These are phyloP conservation scores for Metarhizium humberi DNA, from an alignment of 2,329 filamentous ascomycete species.

Conservation along the genomic window DNA sequence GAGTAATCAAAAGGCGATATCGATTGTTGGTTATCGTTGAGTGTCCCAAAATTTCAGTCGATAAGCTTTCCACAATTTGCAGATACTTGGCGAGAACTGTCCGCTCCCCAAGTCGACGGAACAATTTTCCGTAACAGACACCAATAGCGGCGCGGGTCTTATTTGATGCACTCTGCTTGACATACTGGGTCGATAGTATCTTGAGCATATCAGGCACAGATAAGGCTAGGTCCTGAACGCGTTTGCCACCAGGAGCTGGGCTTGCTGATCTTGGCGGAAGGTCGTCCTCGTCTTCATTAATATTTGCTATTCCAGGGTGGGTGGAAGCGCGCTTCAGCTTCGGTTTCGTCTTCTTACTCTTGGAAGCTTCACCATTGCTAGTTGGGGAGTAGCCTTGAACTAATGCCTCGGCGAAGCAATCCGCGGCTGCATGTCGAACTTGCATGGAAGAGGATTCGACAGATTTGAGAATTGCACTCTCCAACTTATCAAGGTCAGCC, in stretches of 20 bases:
- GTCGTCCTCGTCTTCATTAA: constrained; percentile 63
- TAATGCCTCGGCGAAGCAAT: constrained; percentile 74
- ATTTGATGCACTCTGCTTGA: constrained; percentile 68
- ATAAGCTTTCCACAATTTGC: constrained; percentile 70
- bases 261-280: constrained; percentile 58
- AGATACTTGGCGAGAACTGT: constrained; percentile 77
- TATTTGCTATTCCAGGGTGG: constrained; percentile 41
- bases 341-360: constrained; percentile 62
- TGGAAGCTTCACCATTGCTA: constrained; percentile 39
- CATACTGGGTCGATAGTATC: constrained; percentile 72
- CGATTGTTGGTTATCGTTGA: constrained; percentile 71
- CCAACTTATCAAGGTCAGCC: constrained; percentile 82
- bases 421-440: constrained; percentile 78
- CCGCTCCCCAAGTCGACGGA: constrained; percentile 70
- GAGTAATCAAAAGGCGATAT: constrained; percentile 75
- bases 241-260: constrained; percentile 58
- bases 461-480: constrained; percentile 72
- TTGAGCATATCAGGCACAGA: constrained; percentile 70
- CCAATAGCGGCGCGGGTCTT: constrained; percentile 73
- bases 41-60: constrained; percentile 70
- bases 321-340: constrained; percentile 51
- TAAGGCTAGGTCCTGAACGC: constrained; percentile 62
- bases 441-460: constrained; percentile 68
- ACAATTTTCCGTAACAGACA: constrained; percentile 75
- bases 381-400: constrained; percentile 62